Base-by-base conservation (phyloP, 2,329 filamentous ascomycete genomes). In the Lecanoromycetidae sp. region DNA sequence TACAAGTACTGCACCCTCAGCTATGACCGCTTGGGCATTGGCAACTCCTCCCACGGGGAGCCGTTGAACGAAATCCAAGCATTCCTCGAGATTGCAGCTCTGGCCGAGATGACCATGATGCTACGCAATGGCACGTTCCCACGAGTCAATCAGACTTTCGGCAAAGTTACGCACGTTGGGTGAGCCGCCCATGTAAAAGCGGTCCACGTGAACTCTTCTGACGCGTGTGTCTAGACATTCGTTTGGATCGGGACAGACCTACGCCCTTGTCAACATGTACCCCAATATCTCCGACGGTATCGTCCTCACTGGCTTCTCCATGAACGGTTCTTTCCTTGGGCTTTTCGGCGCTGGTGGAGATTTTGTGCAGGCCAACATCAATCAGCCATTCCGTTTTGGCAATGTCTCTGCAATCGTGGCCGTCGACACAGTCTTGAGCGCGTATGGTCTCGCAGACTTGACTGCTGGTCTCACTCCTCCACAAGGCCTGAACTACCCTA, bases 11-110 rank as follows among this genome's bases (percentile, higher is more conserved):
- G 71, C 26, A 80, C 77, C 2, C 69, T 82, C 37, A 63, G 70
- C 8, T 79, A 72, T 61, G 78, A 83, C 60, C 75, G 79, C 15
- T 70, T 80, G 5, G 79, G 79, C 26, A 69, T 80, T 34, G 77
- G 72, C 33, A 63, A 66, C 48, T 80, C 76, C 1, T 71, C 71
- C 4, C 75, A 74, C 56, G 75, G 73, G 40, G 71, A 81, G 36
- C 70, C 78, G 0, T 57, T 81, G 56, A 70, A 73, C 54, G 72
- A 77, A 58, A 74, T 82, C 46, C 78, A 82, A 57, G 63, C 70
- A n/a, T 64, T 60, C 49, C 67, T 77, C 32, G 76, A 82, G 58
- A 62, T 80, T 12, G 71, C 71, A 20, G 76, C 76, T 10, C 69
- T 81, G 22, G 64, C 66, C 27, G 63, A 66, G 2, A 62, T 82